A percentile compares a stretch with the other conserved stretches of the same genome.
Evolutionary conservation across 2,329 filamentous ascomycete genomes (phyloP).

Genomic region (Dactylonectria macrodidyma): DNA sequence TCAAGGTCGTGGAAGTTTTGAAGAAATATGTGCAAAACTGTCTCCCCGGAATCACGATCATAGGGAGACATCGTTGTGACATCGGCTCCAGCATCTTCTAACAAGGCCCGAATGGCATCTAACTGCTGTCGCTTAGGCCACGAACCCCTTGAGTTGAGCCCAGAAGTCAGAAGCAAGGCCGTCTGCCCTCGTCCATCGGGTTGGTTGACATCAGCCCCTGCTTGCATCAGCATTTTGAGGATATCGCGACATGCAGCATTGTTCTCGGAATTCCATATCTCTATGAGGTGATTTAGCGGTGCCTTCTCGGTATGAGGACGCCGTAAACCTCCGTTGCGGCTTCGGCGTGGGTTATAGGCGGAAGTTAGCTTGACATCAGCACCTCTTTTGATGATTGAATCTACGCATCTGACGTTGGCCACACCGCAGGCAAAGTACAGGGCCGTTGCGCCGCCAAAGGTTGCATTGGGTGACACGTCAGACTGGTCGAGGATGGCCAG

Average conservation of each 20-base stretch:
- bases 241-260: slow-evolving; percentile 21
- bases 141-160: no score
- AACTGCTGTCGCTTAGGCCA: background rate
- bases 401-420: slow-evolving; percentile 28
- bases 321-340: background rate
- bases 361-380: slow-evolving; percentile 30
- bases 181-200: slow-evolving; percentile 13
- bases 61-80: background rate
- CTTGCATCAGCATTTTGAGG: slow-evolving; percentile 32
- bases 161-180: slow-evolving; percentile 13
- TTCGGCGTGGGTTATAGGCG: background rate
- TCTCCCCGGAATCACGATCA: background rate
- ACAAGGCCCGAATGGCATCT: no score
- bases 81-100: background rate
- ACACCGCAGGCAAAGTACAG: slow-evolving; percentile 32
- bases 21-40: background rate
- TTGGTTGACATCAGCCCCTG: slow-evolving; percentile 33
- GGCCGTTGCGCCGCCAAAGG: slow-evolving; percentile 27
- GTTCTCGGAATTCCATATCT: slow-evolving; percentile 26
- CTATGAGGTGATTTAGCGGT: slow-evolving; percentile 29
- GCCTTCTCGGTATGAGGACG: background rate
- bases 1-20: background rate
- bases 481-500: slow-evolving; percentile 30
- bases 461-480: slow-evolving; percentile 34
- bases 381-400: slow-evolving; percentile 33